These are phyloP conservation scores for Chaetomium cochliodes DNA, from an alignment of 495 filamentous ascomycete species.

Conservation along the genomic window DNA sequence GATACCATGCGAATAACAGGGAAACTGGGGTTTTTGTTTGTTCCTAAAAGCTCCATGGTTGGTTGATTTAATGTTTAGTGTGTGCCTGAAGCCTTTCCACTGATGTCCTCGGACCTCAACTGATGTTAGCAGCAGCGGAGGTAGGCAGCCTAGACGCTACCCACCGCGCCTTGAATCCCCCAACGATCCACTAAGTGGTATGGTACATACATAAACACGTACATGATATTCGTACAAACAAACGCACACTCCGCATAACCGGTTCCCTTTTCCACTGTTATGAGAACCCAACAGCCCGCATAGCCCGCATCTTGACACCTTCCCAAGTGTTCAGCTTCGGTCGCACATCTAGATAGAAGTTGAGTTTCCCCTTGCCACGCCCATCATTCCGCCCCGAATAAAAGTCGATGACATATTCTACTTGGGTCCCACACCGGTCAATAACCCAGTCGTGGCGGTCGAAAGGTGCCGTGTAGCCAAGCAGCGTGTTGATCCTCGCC, in stretches of 20 bases:
- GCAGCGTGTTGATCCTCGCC: constrained; percentile 72
- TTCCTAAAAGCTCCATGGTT: not conserved
- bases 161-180: not conserved
- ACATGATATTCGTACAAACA: constrained; percentile 10
- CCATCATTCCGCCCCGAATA: constrained; percentile 70
- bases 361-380: constrained; percentile 62
- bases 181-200: constrained; percentile 8
- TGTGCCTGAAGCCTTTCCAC: not conserved
- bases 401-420: constrained; percentile 98
- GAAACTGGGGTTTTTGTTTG: not conserved
- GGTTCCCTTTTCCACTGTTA: constrained; percentile 26
- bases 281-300: constrained; percentile 60
- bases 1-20: constrained; percentile 15
- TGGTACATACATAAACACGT: constrained; percentile 16
- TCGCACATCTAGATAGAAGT: constrained; percentile 91
- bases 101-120: not conserved
- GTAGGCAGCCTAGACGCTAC: not conserved
- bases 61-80: not conserved
- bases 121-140: not conserved
- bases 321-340: constrained; percentile 93
- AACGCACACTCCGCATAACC: not conserved
- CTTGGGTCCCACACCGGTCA: constrained; percentile 80
- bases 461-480: constrained; percentile 89
- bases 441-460: constrained; percentile 98
- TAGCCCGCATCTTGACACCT: constrained; percentile 79